Evolutionary conservation across 75 land plant species (phyloP), one percentile per base, ranked within the genome.

Genomic region (Azolla pinnata): DNA sequence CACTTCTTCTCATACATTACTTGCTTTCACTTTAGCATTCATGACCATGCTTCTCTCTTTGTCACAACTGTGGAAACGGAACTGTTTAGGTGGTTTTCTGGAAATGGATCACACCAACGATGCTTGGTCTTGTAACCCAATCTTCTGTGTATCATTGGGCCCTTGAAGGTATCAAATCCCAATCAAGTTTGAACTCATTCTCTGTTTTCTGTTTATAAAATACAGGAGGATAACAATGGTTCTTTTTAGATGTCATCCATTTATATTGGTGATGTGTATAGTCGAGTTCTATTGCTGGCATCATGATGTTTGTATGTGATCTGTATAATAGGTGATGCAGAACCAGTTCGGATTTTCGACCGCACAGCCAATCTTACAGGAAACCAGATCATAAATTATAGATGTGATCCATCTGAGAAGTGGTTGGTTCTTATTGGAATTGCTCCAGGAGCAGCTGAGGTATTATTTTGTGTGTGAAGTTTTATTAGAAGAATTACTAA

Each of bases 401-500:
- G 90, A 17, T 89, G 96, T 67, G 96, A 95, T 74, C 85, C 90
- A 19, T 54, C 87, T 54, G 99, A 95, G 50, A 95, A 95, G 68
- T 95, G 99, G 99, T 80, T 95, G 45, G 96, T 95, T 53, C 65
- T 95, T 38, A 83, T 89, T 71, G 96, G 99, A 57, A 95, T 95
- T 69, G 96, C 99, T 44, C 96, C 99, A 64, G 99, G 99, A 35
- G 77, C 96, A 35, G 79, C 90, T 35, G 96, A 95, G 90, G 98
- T 89, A 65, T 44, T 3, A 2, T 17, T 46, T 38, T 38, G 42
- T 38, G 42, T 38, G 42, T 7, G 42, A 46, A 46, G 21, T 14
- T 17, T 3, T 2, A 46, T 3, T 18, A 23, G 49, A 4, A 18
- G 49, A 14, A 3, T 46, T n/a, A n/a, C n/a, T n/a, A n/a, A n/a